Conservation (phyloP, 2,329 filamentous ascomycete genomes). For the Didymellaceae sp. region DNA sequence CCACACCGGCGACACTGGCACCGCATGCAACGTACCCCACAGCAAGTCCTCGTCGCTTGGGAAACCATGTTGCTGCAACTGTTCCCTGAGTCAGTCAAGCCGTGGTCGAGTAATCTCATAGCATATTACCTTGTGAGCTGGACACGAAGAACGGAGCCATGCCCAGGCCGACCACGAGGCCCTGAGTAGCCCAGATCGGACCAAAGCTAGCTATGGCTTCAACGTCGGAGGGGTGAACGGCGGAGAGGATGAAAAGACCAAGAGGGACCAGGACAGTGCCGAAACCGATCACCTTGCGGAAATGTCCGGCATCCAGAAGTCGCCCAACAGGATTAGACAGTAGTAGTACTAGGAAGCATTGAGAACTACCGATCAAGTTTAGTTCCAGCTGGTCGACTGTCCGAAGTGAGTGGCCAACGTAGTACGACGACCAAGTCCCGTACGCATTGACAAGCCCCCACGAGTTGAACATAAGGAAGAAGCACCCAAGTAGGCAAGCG, state of each 20-base stretch:
- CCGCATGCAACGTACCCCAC: constrained; percentile 60
- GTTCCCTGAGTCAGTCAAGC: constrained; percentile 21
- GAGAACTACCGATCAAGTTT: constrained; percentile 57
- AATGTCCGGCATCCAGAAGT: constrained; percentile 57
- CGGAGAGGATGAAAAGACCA: constrained; percentile 54
- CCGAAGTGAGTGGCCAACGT: constrained; percentile 54
- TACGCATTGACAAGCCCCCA: constrained; percentile 59
- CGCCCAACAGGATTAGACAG: constrained; percentile 57
- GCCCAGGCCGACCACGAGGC: constrained; percentile 55
- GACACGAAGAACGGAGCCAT: constrained; percentile 62
- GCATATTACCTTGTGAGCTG: constrained; percentile 58
- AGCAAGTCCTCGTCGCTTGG: constrained; percentile 54
- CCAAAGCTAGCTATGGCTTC: constrained; percentile 49
- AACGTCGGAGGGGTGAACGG: constrained; percentile 49
- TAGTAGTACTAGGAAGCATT: constrained; percentile 55
- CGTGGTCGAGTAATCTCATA: no score
- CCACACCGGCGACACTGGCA: constrained; percentile 55
- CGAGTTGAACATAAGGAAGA: constrained; percentile 59
- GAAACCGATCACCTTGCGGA: constrained; percentile 48
- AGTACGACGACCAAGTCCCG: constrained; percentile 59
- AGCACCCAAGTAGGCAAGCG: constrained; percentile 54
- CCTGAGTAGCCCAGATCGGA: constrained; percentile 56
- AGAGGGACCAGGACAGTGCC: constrained; percentile 53
- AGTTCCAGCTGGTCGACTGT: constrained; percentile 50
- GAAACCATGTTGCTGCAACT: constrained; percentile 60